These are phyloP conservation scores for Articulospora tetracladia DNA, from an alignment of 495 filamentous ascomycete genomes.

Conservation along the genomic window DNA sequence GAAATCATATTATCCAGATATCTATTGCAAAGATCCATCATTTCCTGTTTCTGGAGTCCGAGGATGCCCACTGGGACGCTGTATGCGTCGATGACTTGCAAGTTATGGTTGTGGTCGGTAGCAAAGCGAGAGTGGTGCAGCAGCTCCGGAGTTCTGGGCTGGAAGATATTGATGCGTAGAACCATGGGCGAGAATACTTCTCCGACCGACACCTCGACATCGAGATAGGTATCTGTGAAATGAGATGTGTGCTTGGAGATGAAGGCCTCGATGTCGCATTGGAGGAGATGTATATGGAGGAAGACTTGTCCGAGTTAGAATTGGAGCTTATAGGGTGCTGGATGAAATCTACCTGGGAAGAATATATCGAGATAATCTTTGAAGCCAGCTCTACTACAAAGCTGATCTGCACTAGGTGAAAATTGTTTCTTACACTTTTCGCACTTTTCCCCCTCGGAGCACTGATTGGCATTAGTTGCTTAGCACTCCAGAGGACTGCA, in stretches of 20 bases:
- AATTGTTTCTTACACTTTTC: conserved; percentile 11
- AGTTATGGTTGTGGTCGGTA: conserved; percentile 24
- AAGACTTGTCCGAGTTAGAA: conserved; percentile 47
- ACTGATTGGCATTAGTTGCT: not conserved
- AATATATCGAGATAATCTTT: conserved; percentile 42
- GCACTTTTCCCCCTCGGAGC: conserved; percentile 8
- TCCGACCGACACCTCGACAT: conserved; percentile 39
- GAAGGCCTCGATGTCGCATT: conserved; percentile 38
- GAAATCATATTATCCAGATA: conserved; percentile 40
- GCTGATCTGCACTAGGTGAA: conserved; percentile 34
- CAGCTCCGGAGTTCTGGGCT: conserved; percentile 38
- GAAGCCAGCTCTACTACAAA: conserved; percentile 44
- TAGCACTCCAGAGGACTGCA: not conserved
- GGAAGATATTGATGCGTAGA: conserved; percentile 43
- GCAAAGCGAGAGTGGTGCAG: conserved; percentile 40
- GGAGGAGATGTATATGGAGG: conserved; percentile 40
- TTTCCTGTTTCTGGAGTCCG: conserved; percentile 31
- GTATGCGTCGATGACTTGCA: conserved; percentile 31
- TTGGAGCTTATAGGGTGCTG: conserved; percentile 34
- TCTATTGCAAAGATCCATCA: conserved; percentile 34
- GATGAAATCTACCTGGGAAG: conserved; percentile 27
- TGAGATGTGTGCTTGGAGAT: conserved; percentile 36
- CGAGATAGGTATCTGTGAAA: conserved; percentile 33
- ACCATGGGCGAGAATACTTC: conserved; percentile 34
- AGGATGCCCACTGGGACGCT: conserved; percentile 43